Conservation (phyloP, 2,329 filamentous ascomycete species). For the Knoxdaviesia capensis region DNA sequence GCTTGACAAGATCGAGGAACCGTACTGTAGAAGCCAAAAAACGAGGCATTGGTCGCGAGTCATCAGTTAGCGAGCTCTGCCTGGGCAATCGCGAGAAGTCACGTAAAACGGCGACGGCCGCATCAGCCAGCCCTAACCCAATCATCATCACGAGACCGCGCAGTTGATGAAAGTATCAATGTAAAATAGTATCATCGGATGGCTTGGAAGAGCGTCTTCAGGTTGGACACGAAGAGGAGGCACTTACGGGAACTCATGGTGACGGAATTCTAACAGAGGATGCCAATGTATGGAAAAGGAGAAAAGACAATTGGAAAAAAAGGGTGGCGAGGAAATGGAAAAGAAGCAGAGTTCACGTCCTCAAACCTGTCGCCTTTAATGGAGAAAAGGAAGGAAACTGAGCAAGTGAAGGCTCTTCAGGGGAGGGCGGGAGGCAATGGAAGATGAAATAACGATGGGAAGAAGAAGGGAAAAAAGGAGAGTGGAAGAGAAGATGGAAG, state of each 20-base stretch:
- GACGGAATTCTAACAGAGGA: conserved; percentile 6
- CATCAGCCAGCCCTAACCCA: no score
- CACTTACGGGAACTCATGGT: conserved; percentile 36
- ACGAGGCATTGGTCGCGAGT: neutral
- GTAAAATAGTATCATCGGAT: no score
- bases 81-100: neutral
- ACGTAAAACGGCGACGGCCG: neutral
- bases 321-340: conserved; percentile 13
- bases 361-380: conserved; percentile 17
- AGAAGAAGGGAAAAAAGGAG: neutral
- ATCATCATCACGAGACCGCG: no score
- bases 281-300: neutral
- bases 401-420: neutral
- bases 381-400: conserved; percentile 12
- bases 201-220: neutral
- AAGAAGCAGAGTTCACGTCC: conserved; percentile 4
- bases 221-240: neutral
- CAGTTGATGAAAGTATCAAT: no score
- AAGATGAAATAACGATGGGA: conserved; percentile 1
- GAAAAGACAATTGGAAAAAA: conserved; percentile 10
- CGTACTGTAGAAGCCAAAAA: conserved; percentile 43
- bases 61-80: neutral
- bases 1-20: conserved; percentile 99
- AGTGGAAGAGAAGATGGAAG: conserved; percentile 4
- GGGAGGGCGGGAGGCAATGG: conserved; percentile 3